phyloP scores from a whole-genome alignment of 306 rosid genomes.

The Ziziphus jujuba region DNA sequence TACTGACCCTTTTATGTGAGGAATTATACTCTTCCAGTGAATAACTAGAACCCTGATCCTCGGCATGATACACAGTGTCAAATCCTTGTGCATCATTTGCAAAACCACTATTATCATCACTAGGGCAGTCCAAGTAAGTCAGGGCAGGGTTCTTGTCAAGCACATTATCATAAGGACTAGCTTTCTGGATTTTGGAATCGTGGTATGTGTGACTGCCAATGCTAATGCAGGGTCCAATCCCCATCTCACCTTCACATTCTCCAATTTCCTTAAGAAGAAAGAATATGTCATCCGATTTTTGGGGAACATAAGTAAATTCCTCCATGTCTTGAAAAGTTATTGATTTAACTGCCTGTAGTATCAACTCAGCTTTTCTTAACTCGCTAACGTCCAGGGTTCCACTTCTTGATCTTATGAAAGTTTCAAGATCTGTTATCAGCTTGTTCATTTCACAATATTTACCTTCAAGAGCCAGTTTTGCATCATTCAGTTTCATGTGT shows the following conservation, averaged over 20 bases:
- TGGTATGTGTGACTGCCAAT: constrained; percentile 4
- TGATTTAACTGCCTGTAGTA: constrained; percentile 35
- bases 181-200: constrained; percentile 17
- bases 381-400: constrained; percentile 32
- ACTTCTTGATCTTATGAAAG: constrained; percentile 41
- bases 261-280: constrained; percentile 33
- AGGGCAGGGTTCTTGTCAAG: background rate
- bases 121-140: constrained; percentile 1
- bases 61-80: constrained; percentile 6
- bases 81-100: constrained; percentile 1
- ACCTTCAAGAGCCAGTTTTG: constrained; percentile 54
- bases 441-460: constrained; percentile 48
- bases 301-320: constrained; percentile 34
- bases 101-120: constrained; percentile 6
- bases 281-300: constrained; percentile 27
- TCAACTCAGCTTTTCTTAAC: constrained; percentile 40
- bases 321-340: constrained; percentile 30
- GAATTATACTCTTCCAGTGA: constrained; percentile 18
- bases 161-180: constrained; percentile 17
- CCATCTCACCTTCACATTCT: constrained; percentile 22
- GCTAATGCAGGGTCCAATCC: constrained; percentile 19
- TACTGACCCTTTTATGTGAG: constrained; percentile 8
- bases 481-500: constrained; percentile 72
- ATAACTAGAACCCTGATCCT: constrained; percentile 13
- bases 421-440: constrained; percentile 38